Evolutionary conservation across 495 filamentous ascomycete genomes (phyloP), one percentile per base, ranked within the genome.

Genomic region (Hyaloscypha hepaticicola): DNA sequence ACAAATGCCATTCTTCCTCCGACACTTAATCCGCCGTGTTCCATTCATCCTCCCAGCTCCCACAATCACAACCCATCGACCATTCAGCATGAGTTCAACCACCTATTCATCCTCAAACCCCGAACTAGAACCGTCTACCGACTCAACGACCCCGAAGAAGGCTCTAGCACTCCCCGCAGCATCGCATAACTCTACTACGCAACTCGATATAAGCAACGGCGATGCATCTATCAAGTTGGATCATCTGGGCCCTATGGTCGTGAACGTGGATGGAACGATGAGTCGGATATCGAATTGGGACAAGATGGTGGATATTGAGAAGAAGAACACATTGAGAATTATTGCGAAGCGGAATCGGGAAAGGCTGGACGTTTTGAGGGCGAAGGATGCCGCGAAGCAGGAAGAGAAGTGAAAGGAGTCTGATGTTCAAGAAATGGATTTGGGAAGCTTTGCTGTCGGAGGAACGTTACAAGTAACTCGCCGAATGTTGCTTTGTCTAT

Each of bases 241-340:
- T 70, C 78, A 83, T 60, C 72, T 90, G 0, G 88, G 88, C 0
- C 88, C 88, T 3, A 80, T 89, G 73, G 85, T 90, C 1, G 84
- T 90, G n/a, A 87, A 87, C 68, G 71, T 77, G 41, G 86, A 90
- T 74, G 88, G 88, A 16, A 83, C 84, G 22, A 71, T 89, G 34
- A 83, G 84, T 67, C 82, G 86, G 22, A 87, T 90, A 64, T 69
- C 79, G 61, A 90, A 90, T 75, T 90, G 88, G 88, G 77, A 73
- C 29, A 76, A 85, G 68, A 88, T 90, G 88, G 76, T 80, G 14
- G 86, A 83, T 21, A 80, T 83, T 26, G 87, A 90, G 76, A 76
- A 78, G 65, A 70, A 80, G 66, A 88, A 83, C 72, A 87, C 87
- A 51, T 60, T 90, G 69, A 77, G 87, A 38, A 74, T 90, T 22